These are phyloP conservation scores for Heimioporus sp. DNA, from an alignment of 768 basidiomycete genomes.

Conservation along the genomic window DNA sequence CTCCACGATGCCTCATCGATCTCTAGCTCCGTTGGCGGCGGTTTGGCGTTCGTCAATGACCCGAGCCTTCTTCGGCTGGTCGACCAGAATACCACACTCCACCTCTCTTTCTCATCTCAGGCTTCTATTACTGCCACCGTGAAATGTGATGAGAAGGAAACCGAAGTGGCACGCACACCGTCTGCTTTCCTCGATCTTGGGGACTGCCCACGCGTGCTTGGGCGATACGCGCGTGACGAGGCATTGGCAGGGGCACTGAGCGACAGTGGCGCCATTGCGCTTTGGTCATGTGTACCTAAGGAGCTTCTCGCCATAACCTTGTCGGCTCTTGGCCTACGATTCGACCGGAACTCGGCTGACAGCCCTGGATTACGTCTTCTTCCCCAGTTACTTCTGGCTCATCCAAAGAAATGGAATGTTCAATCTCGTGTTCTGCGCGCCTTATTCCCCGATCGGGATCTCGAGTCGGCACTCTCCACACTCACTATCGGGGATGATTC, in stretches of 20 bases:
- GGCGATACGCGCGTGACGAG: conserved; percentile 16
- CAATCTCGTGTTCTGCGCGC: conserved; percentile 12
- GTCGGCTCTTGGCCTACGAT: conserved; percentile 26
- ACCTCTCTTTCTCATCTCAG: conserved; percentile 27
- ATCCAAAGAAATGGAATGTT: conserved; percentile 23
- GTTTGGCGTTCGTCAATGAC: conserved; percentile 32
- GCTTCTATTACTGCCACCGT: conserved; percentile 10
- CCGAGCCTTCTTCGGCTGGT: conserved; percentile 23
- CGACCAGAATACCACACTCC: conserved; percentile 20
- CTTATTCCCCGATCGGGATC: conserved; percentile 19
- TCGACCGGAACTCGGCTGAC: background rate
- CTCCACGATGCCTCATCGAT: conserved; percentile 35
- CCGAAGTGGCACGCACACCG: conserved; percentile 7
- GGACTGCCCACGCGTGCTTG: conserved; percentile 12
- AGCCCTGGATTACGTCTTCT: conserved; percentile 6
- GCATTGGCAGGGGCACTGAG: conserved; percentile 24
- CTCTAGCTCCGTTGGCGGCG: conserved; percentile 35
- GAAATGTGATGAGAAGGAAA: background rate
- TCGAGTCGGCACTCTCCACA: conserved; percentile 45
- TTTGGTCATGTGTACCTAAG: conserved; percentile 30
- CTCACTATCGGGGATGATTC: conserved; percentile 42
- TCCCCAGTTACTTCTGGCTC: conserved; percentile 30
- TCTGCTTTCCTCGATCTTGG: conserved; percentile 19
- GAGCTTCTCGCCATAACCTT: conserved; percentile 21
- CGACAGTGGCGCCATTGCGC: conserved; percentile 21